These are phyloP conservation scores for Lepiota brunneoincarnata DNA, from an alignment of 768 basidiomycete genomes.

Conservation along the genomic window DNA sequence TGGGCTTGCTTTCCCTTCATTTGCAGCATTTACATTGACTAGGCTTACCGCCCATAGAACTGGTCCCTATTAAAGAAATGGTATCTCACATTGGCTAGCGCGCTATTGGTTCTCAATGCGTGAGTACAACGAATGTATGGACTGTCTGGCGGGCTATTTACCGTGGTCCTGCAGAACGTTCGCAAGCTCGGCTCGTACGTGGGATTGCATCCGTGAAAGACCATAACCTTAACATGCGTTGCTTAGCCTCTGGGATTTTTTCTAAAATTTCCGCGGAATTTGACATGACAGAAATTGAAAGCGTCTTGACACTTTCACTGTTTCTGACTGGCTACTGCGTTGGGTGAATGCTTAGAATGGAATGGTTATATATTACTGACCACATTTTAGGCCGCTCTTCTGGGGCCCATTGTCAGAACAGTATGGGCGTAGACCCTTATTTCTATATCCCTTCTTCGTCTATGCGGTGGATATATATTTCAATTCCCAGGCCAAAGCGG, in stretches of 20 bases:
- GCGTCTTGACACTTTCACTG: slow-evolving; percentile 53
- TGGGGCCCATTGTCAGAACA: slow-evolving; percentile 58
- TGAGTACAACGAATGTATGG: slow-evolving; percentile 22
- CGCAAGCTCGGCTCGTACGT: slow-evolving; percentile 54
- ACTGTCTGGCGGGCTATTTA: neutral
- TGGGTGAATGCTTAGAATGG: slow-evolving; percentile 30
- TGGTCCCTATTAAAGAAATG: slow-evolving; percentile 45
- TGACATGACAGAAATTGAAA: slow-evolving; percentile 47
- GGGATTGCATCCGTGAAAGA: neutral
- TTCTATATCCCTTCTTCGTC: slow-evolving; percentile 51
- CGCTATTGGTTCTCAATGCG: slow-evolving; percentile 55
- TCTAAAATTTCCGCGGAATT: slow-evolving; percentile 43
- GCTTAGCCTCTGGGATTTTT: slow-evolving; percentile 44
- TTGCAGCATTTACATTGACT: neutral
- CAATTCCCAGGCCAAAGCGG: neutral
- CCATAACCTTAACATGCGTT: slow-evolving; percentile 1
- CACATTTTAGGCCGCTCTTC: slow-evolving; percentile 37
- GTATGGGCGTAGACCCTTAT: slow-evolving; percentile 60
- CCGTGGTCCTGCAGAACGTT: slow-evolving; percentile 44
- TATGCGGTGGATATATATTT: slow-evolving; percentile 45
- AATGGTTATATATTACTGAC: neutral
- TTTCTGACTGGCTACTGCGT: slow-evolving; percentile 71
- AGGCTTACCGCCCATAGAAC: slow-evolving; percentile 31
- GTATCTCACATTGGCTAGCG: slow-evolving; percentile 49
- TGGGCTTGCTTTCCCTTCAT: slow-evolving; percentile 16